Evolutionary conservation across 768 basidiomycete genomes (phyloP), one percentile per base, ranked within the genome.

Genomic region (Calvatia gigantea): DNA sequence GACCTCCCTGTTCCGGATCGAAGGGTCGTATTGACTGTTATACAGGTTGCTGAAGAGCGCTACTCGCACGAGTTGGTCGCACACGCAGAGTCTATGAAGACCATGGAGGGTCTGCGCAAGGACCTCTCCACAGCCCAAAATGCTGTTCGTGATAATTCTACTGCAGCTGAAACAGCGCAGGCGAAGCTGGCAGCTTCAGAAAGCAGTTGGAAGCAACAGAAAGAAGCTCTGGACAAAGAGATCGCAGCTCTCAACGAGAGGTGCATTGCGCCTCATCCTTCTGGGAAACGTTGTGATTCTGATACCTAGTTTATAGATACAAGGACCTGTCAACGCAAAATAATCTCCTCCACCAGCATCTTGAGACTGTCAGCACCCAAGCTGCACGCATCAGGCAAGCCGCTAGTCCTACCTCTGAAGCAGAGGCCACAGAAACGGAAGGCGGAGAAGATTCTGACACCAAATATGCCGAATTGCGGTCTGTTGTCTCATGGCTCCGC

Each of bases 51-150:
- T 4, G 90, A 94, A 65, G 87, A 89, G 49, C 82, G 86, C 52
- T 94, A 94, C 61, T 80, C 85, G 4, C 79, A 84, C 48, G 92
- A 92, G 65, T 81, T 94, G n/a, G 72, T 94, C 29, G 75, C 89
- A 0, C 93, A 95, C 66, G 92, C 93, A 0, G 91, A 93, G 19
- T 80, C 88, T 0, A 87, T 94, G 76, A 91, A 91, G 70, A 59
- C 74, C 11, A 78, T 91, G 9, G 82, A 86, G 9, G 71, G 64
- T 8, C 71, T 92, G 58, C 88, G 85, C 66, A 75, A 82, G 47
- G 82, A 91, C 38, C 73, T 94, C 3, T 64, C 75, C 14, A 64
- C 68, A 11, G 70, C 78, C 3, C 84, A 87, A 61, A 65, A 73
- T 1, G 64, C 78, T 7, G 78, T 82, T 7, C 77, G 87, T 11